Evolutionary conservation across 2,329 filamentous ascomycete species (phyloP).

Genomic region (Aspergillus alliaceus): DNA sequence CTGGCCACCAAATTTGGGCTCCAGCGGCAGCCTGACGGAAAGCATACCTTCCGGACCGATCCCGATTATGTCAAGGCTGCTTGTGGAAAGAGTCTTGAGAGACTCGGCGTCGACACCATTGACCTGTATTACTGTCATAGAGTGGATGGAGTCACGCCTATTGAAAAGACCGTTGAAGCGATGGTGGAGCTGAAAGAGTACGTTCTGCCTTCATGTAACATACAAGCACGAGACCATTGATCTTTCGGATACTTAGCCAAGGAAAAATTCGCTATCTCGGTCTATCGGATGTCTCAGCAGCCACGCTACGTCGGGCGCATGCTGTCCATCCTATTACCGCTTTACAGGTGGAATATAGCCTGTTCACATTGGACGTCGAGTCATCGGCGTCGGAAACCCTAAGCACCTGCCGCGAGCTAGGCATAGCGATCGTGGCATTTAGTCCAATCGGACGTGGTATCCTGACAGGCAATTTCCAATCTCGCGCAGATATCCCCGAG

Average conservation of each 20-base stretch:
- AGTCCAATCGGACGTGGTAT: constrained; percentile 61
- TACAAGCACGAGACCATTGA: no score
- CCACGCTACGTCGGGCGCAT: constrained; percentile 50
- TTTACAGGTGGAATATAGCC: constrained; percentile 54
- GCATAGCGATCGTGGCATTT: constrained; percentile 58
- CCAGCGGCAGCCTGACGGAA: constrained; percentile 16
- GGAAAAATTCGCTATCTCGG: constrained; percentile 55
- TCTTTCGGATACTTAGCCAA: constrained; percentile 23
- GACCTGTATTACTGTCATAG: constrained; percentile 49
- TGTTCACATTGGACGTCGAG: constrained; percentile 52
- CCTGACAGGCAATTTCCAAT: constrained; percentile 53
- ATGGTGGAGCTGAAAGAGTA: constrained; percentile 46
- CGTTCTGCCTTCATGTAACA: no score
- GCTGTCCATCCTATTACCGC: constrained; percentile 49
- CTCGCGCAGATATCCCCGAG: constrained; percentile 46
- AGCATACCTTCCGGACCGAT: constrained; percentile 30
- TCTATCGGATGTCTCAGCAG: constrained; percentile 46
- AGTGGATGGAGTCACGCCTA: constrained; percentile 43
- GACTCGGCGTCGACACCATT: constrained; percentile 39
- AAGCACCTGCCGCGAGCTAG: constrained; percentile 58
- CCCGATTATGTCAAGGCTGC: constrained; percentile 37
- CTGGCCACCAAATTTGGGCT: constrained; percentile 42
- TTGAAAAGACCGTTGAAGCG: constrained; percentile 46
- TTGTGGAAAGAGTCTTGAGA: constrained; percentile 35
- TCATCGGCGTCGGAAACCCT: constrained; percentile 49